Conservation (phyloP, 148 eudicot species). For the Cornus suecica region DNA sequence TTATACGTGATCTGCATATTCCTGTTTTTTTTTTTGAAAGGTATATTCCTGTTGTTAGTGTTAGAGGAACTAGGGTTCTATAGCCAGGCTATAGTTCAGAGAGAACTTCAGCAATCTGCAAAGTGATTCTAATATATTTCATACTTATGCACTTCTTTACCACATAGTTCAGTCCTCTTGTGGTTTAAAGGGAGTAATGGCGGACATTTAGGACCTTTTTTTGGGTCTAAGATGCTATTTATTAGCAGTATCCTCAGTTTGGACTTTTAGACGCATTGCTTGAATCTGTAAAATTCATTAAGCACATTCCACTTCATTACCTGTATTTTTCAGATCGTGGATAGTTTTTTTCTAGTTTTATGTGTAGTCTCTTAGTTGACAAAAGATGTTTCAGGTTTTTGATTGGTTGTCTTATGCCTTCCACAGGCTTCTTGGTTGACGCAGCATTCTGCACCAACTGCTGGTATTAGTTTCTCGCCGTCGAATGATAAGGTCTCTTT, state of each 20-base stretch:
- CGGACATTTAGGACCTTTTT: not conserved
- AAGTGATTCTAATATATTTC: not conserved
- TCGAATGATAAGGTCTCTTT: conserved; percentile 81
- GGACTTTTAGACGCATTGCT: not conserved
- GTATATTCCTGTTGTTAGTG: no score
- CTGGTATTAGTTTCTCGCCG: conserved; percentile 91
- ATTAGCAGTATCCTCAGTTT: not conserved
- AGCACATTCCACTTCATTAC: not conserved
- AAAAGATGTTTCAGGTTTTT: conserved; percentile 3
- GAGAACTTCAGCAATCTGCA: not conserved
- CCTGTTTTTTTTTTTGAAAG: no score
- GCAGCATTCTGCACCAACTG: conserved; percentile 96
- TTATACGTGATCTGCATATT: no score
- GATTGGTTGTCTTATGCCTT: conserved; percentile 10
- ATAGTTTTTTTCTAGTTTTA: not conserved
- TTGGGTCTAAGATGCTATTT: not conserved
- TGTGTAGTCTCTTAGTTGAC: not conserved
- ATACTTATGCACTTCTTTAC: not conserved
- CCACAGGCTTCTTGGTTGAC: conserved; percentile 88
- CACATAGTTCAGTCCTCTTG: not conserved
- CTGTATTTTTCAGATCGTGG: not conserved
- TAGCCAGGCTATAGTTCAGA: no score
- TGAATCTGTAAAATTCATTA: not conserved
- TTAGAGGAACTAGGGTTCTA: no score
- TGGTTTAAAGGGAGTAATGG: not conserved